A percentile compares a stretch with the other conserved stretches of the same genome.
Conservation (phyloP, 2,329 filamentous ascomycete species). For the Amauroascus niger region DNA sequence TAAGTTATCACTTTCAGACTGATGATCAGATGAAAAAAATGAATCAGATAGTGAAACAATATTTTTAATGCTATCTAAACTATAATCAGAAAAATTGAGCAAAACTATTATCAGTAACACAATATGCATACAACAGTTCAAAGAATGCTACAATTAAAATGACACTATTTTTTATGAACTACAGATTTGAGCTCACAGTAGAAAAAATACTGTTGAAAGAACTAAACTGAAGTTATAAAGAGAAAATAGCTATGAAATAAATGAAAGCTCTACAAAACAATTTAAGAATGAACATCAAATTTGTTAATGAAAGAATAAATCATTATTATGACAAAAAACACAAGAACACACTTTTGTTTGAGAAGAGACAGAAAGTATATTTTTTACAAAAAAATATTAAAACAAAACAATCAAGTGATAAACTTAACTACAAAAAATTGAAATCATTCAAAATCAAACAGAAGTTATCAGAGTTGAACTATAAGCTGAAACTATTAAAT, state of each 20-base stretch:
- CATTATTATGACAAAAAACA: no score
- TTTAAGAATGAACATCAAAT: no score
- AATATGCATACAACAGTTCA: slow-evolving; percentile 2
- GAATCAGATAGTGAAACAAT: slow-evolving; percentile 12
- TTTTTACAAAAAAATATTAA: slow-evolving; percentile 3
- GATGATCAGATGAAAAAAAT: slow-evolving; percentile 3
- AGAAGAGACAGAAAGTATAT: background rate
- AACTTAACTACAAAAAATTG: slow-evolving; percentile 1
- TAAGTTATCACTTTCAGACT: background rate
- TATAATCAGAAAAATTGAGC: slow-evolving; percentile 9
- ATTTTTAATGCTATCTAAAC: slow-evolving; percentile 8
- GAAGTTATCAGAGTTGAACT: slow-evolving; percentile 1
- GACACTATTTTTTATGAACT: slow-evolving; percentile 9
- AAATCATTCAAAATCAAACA: slow-evolving; percentile 9
- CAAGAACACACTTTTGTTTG: background rate
- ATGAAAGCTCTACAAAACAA: no score
- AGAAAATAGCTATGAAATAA: background rate
- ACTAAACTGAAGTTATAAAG: background rate
- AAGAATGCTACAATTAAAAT: slow-evolving; percentile 1
- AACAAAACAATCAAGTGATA: background rate
- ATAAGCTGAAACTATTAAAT: slow-evolving; percentile 7
- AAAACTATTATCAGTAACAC: slow-evolving; percentile 1
- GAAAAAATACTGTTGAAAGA: background rate
- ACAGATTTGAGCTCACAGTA: background rate
- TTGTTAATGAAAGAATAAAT: no score